A percentile compares a stretch with the other conserved stretches of the same genome.
These are phyloP conservation scores for Podospora pseudopauciseta DNA, from an alignment of 495 filamentous ascomycete species.

Conservation along the genomic window DNA sequence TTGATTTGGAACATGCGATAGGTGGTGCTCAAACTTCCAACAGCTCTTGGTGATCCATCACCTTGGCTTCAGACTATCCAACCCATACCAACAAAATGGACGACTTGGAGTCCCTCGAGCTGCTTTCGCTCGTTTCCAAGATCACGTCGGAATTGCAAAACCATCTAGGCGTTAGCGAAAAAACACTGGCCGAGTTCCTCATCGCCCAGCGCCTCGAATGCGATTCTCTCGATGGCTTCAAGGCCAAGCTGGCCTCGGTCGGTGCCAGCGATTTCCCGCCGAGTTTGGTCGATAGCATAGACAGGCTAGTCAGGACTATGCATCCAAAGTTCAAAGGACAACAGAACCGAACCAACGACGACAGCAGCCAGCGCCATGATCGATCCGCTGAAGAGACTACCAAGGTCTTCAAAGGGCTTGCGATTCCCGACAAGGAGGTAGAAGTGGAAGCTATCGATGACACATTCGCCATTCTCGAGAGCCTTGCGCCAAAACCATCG, in stretches of 20 bases:
- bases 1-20: neutral
- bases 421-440: constrained; percentile 76
- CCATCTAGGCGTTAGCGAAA: constrained; percentile 87
- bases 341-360: constrained; percentile 34
- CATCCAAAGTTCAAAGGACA: constrained; percentile 75
- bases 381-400: constrained; percentile 58
- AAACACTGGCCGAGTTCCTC: constrained; percentile 91
- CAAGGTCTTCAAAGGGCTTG: constrained; percentile 81
- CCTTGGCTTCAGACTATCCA: neutral
- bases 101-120: constrained; percentile 83
- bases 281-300: constrained; percentile 86
- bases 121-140: constrained; percentile 89
- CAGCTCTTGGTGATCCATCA: constrained; percentile 6
- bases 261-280: constrained; percentile 79
- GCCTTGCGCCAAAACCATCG: constrained; percentile 65
- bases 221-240: constrained; percentile 62
- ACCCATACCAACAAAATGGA: constrained; percentile 58
- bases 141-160: constrained; percentile 93
- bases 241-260: constrained; percentile 60
- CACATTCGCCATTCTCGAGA: constrained; percentile 86
- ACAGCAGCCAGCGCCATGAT: constrained; percentile 28
- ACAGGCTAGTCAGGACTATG: constrained; percentile 82
- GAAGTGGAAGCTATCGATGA: constrained; percentile 69
- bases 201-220: constrained; percentile 85
- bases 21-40: neutral